Evolutionary conservation across 106 monocot species (phyloP).

Genomic region (Chionographis japonica): DNA sequence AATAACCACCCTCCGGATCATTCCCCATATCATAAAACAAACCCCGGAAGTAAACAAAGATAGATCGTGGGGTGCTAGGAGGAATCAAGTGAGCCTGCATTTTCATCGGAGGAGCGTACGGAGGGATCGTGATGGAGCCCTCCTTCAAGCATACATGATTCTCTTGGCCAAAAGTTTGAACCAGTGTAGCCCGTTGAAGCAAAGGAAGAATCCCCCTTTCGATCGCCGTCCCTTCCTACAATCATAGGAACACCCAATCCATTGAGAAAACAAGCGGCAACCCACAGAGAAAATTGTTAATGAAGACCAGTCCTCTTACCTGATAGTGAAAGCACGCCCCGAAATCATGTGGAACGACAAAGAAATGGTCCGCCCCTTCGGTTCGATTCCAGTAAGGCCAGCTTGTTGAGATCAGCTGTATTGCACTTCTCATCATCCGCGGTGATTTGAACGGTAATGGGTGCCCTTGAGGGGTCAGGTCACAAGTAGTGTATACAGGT

Average conservation of each 20-base stretch:
- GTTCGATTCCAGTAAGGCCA: constrained; percentile 73
- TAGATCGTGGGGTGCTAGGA: constrained; percentile 59
- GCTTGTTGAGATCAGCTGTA: constrained; percentile 47
- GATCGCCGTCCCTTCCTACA: constrained; percentile 59
- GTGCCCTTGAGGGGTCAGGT: constrained; percentile 57
- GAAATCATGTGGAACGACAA: constrained; percentile 69
- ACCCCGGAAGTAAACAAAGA: constrained; percentile 67
- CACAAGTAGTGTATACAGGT: constrained; percentile 62
- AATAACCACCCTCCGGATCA: constrained; percentile 66
- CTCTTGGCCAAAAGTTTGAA: constrained; percentile 62
- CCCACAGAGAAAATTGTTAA: no score
- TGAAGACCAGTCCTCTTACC: constrained; percentile 5
- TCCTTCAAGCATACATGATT: constrained; percentile 71
- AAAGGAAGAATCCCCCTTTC: constrained; percentile 55
- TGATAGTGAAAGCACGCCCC: constrained; percentile 72
- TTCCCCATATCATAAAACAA: constrained; percentile 63
- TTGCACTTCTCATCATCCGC: constrained; percentile 68
- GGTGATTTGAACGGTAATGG: constrained; percentile 62
- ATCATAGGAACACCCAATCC: not conserved
- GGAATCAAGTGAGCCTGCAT: constrained; percentile 70
- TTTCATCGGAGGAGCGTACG: constrained; percentile 70
- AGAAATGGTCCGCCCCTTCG: constrained; percentile 65
- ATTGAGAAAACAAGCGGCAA: no score
- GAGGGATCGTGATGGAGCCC: constrained; percentile 62
- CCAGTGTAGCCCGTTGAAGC: constrained; percentile 52